Evolutionary conservation across 2,329 filamentous ascomycete species (phyloP).

Genomic region (Colletotrichum sp.): DNA sequence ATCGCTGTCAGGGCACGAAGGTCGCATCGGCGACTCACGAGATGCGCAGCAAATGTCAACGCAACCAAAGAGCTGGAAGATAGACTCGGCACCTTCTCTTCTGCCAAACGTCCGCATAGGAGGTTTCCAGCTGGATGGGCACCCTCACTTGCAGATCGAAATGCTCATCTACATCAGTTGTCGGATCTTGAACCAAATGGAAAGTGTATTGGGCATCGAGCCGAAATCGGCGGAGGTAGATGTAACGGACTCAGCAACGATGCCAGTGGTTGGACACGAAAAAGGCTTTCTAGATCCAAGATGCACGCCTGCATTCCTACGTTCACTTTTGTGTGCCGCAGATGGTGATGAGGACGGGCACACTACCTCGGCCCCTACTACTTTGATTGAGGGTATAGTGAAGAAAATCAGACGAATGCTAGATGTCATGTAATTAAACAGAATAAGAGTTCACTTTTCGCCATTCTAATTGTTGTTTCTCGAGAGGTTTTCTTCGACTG

Average conservation of each 20-base stretch:
- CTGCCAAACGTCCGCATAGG: not conserved
- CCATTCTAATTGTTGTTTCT: accelerated
- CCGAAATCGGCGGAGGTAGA: accelerated
- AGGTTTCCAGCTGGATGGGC: not conserved
- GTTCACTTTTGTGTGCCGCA: not conserved
- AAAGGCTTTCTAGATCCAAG: not conserved
- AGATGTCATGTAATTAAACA: not conserved
- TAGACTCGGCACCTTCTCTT: not conserved
- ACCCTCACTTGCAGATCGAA: not conserved
- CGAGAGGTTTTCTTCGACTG: accelerated
- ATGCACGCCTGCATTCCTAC: not conserved
- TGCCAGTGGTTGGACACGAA: accelerated
- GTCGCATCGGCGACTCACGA: accelerated
- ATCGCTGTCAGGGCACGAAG: not conserved
- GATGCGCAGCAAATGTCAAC: accelerated
- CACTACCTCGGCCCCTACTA: not conserved
- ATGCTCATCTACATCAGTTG: not conserved
- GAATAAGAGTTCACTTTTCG: accelerated
- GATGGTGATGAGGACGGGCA: accelerated
- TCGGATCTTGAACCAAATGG: not conserved
- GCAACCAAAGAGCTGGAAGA: not conserved
- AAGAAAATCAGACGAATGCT: not conserved
- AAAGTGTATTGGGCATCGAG: not conserved
- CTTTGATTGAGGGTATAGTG: not conserved
- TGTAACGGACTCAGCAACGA: accelerated